A percentile compares a stretch with the other conserved stretches of the same genome.
Conservation (phyloP, 257 asterid genomes). For the Vinca minor region DNA sequence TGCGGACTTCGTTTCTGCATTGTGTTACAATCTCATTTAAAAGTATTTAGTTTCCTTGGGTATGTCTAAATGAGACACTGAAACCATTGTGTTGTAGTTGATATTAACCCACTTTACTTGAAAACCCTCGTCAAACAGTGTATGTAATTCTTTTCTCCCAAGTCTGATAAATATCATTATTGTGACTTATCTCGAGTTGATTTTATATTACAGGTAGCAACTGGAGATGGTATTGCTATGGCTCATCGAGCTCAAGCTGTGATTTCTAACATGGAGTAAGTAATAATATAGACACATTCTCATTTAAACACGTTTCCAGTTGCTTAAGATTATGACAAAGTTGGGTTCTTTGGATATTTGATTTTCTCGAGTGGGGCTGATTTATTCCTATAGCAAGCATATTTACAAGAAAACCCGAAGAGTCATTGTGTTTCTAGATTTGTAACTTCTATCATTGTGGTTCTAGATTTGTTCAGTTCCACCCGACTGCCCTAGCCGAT, state of each 20-base stretch:
- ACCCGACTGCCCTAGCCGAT: slow-evolving; percentile 96
- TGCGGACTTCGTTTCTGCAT: background rate
- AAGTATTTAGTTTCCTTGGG: background rate
- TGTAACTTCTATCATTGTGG: slow-evolving; percentile 5
- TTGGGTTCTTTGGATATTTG: background rate
- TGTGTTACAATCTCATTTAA: background rate
- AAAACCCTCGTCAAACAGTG: background rate
- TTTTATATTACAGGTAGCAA: slow-evolving; percentile 60
- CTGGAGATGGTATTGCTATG: slow-evolving; percentile 99
- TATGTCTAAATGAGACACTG: background rate
- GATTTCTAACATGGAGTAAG: slow-evolving; percentile 98
- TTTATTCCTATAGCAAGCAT: background rate
- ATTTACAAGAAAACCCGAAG: background rate
- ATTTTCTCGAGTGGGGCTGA: background rate
- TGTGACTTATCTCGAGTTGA: background rate
- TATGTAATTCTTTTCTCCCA: background rate
- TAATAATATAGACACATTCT: slow-evolving; percentile 14
- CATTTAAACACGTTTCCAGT: slow-evolving; percentile 4
- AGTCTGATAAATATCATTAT: background rate
- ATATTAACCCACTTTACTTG: background rate
- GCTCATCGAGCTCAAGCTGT: slow-evolving; percentile 96
- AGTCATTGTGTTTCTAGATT: slow-evolving; percentile 17
- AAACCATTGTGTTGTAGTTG: background rate
- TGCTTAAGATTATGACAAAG: background rate
- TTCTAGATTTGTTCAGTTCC: slow-evolving; percentile 93